These are phyloP conservation scores for Pharus latifolius DNA, from an alignment of 176 grass and related monocot species.

Conservation along the genomic window DNA sequence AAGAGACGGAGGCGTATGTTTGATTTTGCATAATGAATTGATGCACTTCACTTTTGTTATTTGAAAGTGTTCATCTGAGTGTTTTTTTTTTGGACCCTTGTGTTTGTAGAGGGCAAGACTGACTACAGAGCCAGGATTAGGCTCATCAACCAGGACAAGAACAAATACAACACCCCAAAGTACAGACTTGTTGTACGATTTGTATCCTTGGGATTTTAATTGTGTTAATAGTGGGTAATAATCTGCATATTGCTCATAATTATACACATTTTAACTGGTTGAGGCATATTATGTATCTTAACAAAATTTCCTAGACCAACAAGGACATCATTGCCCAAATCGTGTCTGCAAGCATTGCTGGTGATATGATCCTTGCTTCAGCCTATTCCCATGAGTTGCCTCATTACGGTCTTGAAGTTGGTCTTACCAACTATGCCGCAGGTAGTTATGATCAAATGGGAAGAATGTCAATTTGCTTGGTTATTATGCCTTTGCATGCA, in stretches of 20 bases:
- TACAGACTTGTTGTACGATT: constrained; percentile 61
- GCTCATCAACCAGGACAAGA: constrained; percentile 68
- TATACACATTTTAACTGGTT: no score
- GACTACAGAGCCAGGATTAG: constrained; percentile 62
- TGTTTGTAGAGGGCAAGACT: constrained; percentile 48
- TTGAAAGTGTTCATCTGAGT: neutral
- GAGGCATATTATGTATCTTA: constrained; percentile 2
- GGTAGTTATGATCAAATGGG: neutral
- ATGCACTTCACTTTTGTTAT: neutral
- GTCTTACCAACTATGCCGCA: constrained; percentile 65
- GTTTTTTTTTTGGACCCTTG: neutral
- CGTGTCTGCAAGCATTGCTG: constrained; percentile 46
- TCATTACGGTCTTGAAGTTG: constrained; percentile 54
- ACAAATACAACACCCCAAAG: constrained; percentile 61
- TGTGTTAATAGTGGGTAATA: neutral
- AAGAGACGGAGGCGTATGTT: constrained; percentile 55
- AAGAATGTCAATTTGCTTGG: neutral
- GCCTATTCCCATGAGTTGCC: constrained; percentile 64
- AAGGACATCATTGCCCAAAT: constrained; percentile 50
- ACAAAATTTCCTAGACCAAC: constrained; percentile 31
- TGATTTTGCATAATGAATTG: neutral
- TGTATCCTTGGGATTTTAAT: constrained; percentile 6
- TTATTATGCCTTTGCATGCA: neutral
- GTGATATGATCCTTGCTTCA: constrained; percentile 46
- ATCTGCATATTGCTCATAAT: neutral